Evolutionary conservation across 345 rosid species (phyloP), one percentile per base, ranked within the genome.

Genomic region (Excoecaria agallocha): DNA sequence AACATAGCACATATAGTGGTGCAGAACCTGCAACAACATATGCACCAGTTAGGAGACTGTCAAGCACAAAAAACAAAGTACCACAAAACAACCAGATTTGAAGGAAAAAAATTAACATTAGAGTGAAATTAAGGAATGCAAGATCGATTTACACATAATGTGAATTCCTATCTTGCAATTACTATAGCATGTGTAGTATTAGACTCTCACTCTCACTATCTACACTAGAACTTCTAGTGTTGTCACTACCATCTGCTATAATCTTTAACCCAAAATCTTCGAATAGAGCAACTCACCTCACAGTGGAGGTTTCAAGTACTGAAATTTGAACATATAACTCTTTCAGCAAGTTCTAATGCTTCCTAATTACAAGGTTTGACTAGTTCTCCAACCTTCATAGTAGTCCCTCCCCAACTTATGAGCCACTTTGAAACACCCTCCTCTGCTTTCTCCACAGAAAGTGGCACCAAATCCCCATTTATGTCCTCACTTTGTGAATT

Each of bases 21-120:
- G 89, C 87, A 79, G 81, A 81, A 83, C 90, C 96, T 87, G 93
- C 84, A 87, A 90, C 87, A 89, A 84, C 85, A 86, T 80, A 83
- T 84, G 86, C 90, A 85, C 80, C 82, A 74, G 90, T 90, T 82
- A 84, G 87, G 84, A 77, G 58, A 71, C 57, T 35, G 56, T 43
- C 57, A 66, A 69, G 2, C 62, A 73, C 12, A 79, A 77, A 67
- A 62, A 50, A n/a, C n/a, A n/a, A n/a, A n/a, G 78, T 62, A 64
- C 16, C 17, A 72, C 51, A 55, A 67, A 75, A 41, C 24, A 13
- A 79, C n/a, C 48, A 55, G 45, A 52, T 43, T 76, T 38, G 64
- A 38, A 70, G 20, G 63, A 37, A 41, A 54, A 43, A 67, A 78
- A 43, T 43, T 8, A 10, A 43, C 48, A 6, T 1, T 43, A 1